phyloP scores from a whole-genome alignment of 129 eudicot species.

The Dittrichia graveolens region DNA sequence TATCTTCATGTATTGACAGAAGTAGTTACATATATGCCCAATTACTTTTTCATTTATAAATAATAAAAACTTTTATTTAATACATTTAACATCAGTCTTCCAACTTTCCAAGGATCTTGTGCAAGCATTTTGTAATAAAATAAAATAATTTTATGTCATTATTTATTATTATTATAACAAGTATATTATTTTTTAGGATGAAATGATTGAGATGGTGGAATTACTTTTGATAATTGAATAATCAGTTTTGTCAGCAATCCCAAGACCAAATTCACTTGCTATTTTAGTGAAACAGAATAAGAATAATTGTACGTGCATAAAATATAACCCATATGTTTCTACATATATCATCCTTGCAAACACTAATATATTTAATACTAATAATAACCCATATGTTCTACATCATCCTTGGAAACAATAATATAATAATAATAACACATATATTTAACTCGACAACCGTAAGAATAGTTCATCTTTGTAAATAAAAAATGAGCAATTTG shows the following conservation, averaged over 20 bases:
- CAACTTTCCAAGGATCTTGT: neutral
- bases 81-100: neutral
- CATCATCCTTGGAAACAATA: neutral
- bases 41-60: neutral
- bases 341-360: neutral
- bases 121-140: neutral
- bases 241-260: neutral
- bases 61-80: neutral
- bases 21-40: constrained; percentile 19
- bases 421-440: no score
- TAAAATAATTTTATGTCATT: no score
- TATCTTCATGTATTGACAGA: constrained; percentile 21
- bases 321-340: constrained; percentile 18
- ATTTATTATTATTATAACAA: neutral
- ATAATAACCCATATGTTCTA: neutral
- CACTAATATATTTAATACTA: neutral
- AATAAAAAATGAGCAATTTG: no score
- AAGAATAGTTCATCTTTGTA: no score
- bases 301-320: neutral
- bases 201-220: constrained; percentile 9
- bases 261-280: neutral
- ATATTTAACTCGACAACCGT: no score
- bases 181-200: neutral
- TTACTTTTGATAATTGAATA: neutral
- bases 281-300: neutral